Conservation (phyloP, 2,329 filamentous ascomycete genomes). For the Nigrospora osmanthi region DNA sequence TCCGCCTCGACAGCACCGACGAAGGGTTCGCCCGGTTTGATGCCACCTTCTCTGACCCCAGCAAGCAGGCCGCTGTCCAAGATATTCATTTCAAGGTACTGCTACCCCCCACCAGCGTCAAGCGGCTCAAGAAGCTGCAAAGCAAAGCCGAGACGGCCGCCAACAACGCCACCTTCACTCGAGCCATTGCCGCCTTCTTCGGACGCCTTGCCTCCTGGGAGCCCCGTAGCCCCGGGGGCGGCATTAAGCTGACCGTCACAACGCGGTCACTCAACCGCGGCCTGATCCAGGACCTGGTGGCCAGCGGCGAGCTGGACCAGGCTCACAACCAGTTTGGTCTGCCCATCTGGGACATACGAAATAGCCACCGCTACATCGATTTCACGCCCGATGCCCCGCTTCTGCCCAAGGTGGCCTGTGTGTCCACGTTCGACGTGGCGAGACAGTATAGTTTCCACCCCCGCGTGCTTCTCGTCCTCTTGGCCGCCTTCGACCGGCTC, state of each 20-base stretch:
- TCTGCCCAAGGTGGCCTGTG: background rate
- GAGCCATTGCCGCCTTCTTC: background rate
- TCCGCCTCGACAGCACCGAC: background rate
- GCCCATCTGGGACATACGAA: background rate
- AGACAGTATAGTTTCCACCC: background rate
- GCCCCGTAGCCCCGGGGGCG: background rate
- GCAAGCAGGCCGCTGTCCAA: background rate
- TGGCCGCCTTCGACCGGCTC: background rate
- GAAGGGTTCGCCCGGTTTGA: slow-evolving; percentile 1
- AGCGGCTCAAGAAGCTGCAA: slow-evolving; percentile 2
- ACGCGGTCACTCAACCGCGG: background rate
- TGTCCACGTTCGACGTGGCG: background rate
- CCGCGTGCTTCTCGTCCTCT: background rate
- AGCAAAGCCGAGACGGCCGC: background rate
- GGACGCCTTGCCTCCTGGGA: background rate
- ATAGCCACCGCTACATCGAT: background rate
- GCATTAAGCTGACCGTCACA: background rate
- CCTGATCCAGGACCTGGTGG: background rate
- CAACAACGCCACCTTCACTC: slow-evolving; percentile 1
- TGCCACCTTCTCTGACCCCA: background rate
- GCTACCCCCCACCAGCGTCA: background rate
- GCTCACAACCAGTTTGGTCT: background rate
- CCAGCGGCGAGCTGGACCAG: background rate
- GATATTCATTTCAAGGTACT: background rate
- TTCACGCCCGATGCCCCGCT: background rate